A percentile compares a stretch with the other conserved stretches of the same genome.
phyloP scores from a whole-genome alignment of 768 basidiomycete genomes.

The Leccinum fibrillosum region DNA sequence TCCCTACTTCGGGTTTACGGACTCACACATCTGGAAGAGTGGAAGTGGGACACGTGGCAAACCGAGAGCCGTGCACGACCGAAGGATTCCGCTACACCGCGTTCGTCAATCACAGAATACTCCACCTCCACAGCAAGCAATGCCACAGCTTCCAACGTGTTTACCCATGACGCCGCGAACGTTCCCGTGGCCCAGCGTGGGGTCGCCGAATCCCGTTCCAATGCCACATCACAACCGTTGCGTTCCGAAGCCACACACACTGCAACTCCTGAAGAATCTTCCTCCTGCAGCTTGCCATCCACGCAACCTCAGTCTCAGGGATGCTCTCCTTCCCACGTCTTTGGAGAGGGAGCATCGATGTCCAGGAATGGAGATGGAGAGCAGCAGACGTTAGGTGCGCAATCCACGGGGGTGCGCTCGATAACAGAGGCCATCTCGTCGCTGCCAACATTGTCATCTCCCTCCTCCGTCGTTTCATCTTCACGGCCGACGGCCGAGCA shows the following conservation, averaged over 20 bases:
- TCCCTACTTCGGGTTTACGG: constrained; percentile 93
- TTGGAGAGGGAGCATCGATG: neutral
- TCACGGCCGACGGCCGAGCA: constrained; percentile 1
- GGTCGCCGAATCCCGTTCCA: neutral
- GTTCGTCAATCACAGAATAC: constrained; percentile 23
- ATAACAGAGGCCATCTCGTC: constrained; percentile 26
- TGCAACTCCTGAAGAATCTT: neutral
- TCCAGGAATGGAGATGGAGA: neutral
- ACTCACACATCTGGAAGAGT: constrained; percentile 93
- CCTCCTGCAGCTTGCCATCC: neutral
- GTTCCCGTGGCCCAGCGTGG: constrained; percentile 2
- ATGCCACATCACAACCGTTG: neutral
- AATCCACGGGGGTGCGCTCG: constrained; percentile 4
- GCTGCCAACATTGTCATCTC: constrained; percentile 7
- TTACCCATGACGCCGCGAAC: constrained; percentile 3
- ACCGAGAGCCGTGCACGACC: constrained; percentile 55
- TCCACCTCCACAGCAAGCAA: neutral
- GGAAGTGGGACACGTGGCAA: constrained; percentile 89
- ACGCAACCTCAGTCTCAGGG: neutral
- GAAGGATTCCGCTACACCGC: constrained; percentile 28
- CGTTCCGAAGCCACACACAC: neutral
- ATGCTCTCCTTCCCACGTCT: neutral
- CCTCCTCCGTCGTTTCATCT: constrained; percentile 1
- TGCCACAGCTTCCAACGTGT: neutral
- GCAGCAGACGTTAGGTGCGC: neutral